phyloP scores from a whole-genome alignment of 2,329 filamentous ascomycete genomes.

The Mycosphaerelloides madeirae region DNA sequence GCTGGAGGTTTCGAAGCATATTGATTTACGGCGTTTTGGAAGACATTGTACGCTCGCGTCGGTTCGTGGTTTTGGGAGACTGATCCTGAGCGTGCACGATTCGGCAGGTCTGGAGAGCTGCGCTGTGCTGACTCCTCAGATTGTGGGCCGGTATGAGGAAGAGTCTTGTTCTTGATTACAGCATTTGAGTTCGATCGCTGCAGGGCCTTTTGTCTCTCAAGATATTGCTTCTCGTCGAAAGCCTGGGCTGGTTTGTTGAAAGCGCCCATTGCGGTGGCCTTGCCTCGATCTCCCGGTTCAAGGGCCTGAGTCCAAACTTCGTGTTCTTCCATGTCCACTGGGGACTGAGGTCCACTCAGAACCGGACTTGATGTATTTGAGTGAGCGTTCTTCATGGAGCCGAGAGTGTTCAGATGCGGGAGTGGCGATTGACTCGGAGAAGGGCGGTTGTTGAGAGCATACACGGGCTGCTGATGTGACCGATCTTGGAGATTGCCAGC shows the following conservation, averaged over 20 bases:
- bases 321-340: conserved; percentile 64
- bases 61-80: conserved; percentile 29
- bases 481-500: conserved; percentile 61
- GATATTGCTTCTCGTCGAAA: conserved; percentile 81
- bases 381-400: conserved; percentile 31
- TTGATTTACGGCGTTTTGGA: conserved; percentile 43
- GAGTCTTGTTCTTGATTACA: conserved; percentile 14
- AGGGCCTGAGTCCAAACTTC: conserved; percentile 58
- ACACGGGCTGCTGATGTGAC: conserved; percentile 22
- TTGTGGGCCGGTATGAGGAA: conserved; percentile 6
- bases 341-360: conserved; percentile 38
- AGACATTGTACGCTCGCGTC: conserved; percentile 39
- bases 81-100: conserved; percentile 14
- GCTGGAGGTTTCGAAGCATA: conserved; percentile 27
- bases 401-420: conserved; percentile 34
- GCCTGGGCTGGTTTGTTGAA: conserved; percentile 69
- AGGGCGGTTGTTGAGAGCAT: conserved; percentile 35
- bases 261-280: conserved; percentile 68
- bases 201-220: conserved; percentile 75
- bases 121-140: neutral
- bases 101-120: neutral
- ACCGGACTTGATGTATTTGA: conserved; percentile 37
- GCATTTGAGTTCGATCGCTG: conserved; percentile 49
- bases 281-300: conserved; percentile 71
- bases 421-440: conserved; percentile 37